Evolutionary conservation across 768 basidiomycete species (phyloP), one percentile per base, ranked within the genome.

Genomic region (Mycena vitilis): DNA sequence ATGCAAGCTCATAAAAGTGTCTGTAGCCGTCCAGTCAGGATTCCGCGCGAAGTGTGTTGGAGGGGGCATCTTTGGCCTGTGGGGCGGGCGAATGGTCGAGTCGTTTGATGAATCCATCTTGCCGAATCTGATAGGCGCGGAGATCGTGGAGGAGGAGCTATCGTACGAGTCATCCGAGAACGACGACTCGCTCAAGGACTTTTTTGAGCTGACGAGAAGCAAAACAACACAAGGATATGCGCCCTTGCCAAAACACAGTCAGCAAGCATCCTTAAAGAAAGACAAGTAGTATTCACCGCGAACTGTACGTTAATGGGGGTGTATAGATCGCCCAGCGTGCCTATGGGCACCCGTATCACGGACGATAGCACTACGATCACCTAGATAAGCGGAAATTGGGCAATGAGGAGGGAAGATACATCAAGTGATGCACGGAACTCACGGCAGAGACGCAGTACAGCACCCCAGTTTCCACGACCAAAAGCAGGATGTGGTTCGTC

Each of bases 201-300:
- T 63, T 23, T 62, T 52, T 20, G 51, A 58, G 63, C 66, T 68
- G 16, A 71, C 70, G n/a, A 71, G 63, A 9, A 71, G 63, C n/a
- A 68, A n/a, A 13, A 71, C 70, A 20, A 68, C 54, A 5, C 53
- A 12, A 5, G 70, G 70, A 42, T 71, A 71, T 13, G 66, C 66
- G 7, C 69, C 69, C 65, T 70, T 10, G 48, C 8, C 18, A 40
- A 40, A 40, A 15, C 15, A 11, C 8, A 25, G 25, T 45, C 16
- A 44, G 40, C 25, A 18, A 44, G 15, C 25, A 38, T 11, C 36
- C 5, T 11, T 22, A 20, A 48, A 34, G 2, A 12, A 56, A 45
- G 22, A 36, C 38, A 52, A 20, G 2, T 30, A 20, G 2, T 30
- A 60, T 56, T 13, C 12, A 69, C 68, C 55, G 69, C 69, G 23